Base-by-base conservation (phyloP, 129 eudicot genomes). In the Oenanthe sinensis region DNA sequence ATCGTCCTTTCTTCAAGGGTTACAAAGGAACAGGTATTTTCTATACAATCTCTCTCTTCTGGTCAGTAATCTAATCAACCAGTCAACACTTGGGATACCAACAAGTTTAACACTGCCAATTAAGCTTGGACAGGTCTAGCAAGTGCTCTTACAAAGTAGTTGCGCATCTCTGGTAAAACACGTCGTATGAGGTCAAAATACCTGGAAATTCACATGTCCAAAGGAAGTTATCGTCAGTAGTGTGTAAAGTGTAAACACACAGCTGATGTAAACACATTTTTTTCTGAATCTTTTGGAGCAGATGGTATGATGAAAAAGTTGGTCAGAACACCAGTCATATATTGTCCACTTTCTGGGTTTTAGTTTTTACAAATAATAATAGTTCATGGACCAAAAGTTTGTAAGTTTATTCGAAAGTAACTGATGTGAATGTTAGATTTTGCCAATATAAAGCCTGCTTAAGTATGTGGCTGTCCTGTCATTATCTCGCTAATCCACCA, bases 91-190 rank as follows among this genome's bases (percentile, higher is more conserved):
- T 24, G 74, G 67, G 46, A 20, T 40, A 67, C 42, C 79, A 12
- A 11, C 79, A 76, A 77, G 63, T 75, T 76, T 44, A 62, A 43
- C 79, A 82, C 62, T 80, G 78, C 52, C 68, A 77, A 52, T 44
- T 78, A 87, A 28, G 68, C 65, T 39, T 80, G 80, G 78, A 74
- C 74, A 26, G 95, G 90, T 71, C 85, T 88, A 14, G 82, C 82
- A 30, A 93, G 90, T 39, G 65, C 82, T 75, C 80, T 86, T 50
- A 83, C 83, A 79, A 91, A 91, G 86, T 91, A 89, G 73, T 80
- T 78, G 1, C 85, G 89, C 71, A 86, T 89, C 83, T 89, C 98
- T 0, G 97, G 97, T 58, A 93, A 74, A 16, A 89, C 79, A 5
- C 90, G 92, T 17, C 85, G 83, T 68, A 87, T 81, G 81, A 93